Evolutionary conservation across 257 asterid species (phyloP).

Genomic region (Knoxia roxburghii): DNA sequence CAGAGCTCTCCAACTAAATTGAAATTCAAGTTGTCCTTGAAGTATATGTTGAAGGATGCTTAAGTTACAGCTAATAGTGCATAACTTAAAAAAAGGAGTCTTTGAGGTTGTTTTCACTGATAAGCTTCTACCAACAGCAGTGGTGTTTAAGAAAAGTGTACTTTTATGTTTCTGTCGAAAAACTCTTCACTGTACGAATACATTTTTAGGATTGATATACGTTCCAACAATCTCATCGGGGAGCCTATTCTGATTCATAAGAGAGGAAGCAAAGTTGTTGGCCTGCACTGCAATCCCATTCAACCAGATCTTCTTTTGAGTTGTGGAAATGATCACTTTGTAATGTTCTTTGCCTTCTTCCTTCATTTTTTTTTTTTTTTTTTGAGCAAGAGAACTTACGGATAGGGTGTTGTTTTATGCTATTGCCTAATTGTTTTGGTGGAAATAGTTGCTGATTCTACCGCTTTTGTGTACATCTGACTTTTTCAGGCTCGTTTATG

Average conservation of each 20-base stretch:
- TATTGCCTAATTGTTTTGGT: not conserved
- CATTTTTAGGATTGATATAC: conserved; percentile 73
- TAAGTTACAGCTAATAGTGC: not conserved
- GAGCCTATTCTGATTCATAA: conserved; percentile 75
- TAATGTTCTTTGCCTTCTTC: conserved; percentile 34
- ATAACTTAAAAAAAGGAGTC: not conserved
- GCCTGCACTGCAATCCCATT: conserved; percentile 91
- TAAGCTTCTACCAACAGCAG: not conserved
- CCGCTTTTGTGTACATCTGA: not conserved
- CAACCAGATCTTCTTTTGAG: conserved; percentile 90
- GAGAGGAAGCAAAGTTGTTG: conserved; percentile 95
- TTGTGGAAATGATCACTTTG: conserved; percentile 96
- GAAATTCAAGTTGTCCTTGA: not conserved
- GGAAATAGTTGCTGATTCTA: not conserved
- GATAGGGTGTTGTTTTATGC: not conserved
- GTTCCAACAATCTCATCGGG: conserved; percentile 50
- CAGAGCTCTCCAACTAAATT: not conserved
- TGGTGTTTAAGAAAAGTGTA: not conserved
- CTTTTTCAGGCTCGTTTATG: conserved; percentile 83
- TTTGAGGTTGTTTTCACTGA: not conserved
- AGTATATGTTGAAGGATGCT: not conserved
- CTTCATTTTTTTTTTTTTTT: conserved; percentile 6
- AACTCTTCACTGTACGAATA: too few species aligned
- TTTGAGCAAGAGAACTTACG: too few species aligned
- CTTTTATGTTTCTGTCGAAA: too few species aligned